Evolutionary conservation across 176 grass and related monocot genomes (phyloP).

Genomic region (Oryza meridionalis): DNA sequence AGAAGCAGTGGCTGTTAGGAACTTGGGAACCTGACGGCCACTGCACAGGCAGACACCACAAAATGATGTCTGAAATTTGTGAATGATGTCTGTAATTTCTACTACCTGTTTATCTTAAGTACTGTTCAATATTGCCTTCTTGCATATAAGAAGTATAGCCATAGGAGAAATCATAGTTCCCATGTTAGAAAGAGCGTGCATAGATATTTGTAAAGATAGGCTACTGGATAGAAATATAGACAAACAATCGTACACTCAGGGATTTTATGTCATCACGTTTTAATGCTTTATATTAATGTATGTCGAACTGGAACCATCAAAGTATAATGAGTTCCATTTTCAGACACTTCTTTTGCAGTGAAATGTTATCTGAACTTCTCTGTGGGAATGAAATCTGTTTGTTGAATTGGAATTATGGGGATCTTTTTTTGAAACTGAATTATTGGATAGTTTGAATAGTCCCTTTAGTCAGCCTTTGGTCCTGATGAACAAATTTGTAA

Average conservation of each 20-base stretch:
- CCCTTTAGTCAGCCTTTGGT: neutral
- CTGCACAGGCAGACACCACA: neutral
- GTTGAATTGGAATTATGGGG: neutral
- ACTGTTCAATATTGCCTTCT: constrained; percentile 19
- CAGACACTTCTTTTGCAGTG: neutral
- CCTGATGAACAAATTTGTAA: neutral
- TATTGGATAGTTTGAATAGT: no score
- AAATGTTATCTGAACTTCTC: neutral
- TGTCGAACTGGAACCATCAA: neutral
- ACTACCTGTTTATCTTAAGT: constrained; percentile 19
- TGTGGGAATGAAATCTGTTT: neutral
- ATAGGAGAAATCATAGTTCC: constrained; percentile 6
- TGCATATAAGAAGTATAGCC: constrained; percentile 1
- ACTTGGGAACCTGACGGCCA: neutral
- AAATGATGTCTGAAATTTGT: neutral
- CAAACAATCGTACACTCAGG: neutral
- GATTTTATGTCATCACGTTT: neutral
- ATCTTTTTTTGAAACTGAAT: neutral
- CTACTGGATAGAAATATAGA: constrained; percentile 22
- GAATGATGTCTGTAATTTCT: constrained; percentile 15
- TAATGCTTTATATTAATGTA: constrained; percentile 18
- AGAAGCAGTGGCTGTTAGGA: neutral
- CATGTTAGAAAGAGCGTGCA: constrained; percentile 25
- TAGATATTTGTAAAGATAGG: constrained; percentile 19
- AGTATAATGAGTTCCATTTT: constrained; percentile 20